Evolutionary conservation across 2,329 filamentous ascomycete genomes (phyloP).

Genomic region (Elsinoe necatrix): DNA sequence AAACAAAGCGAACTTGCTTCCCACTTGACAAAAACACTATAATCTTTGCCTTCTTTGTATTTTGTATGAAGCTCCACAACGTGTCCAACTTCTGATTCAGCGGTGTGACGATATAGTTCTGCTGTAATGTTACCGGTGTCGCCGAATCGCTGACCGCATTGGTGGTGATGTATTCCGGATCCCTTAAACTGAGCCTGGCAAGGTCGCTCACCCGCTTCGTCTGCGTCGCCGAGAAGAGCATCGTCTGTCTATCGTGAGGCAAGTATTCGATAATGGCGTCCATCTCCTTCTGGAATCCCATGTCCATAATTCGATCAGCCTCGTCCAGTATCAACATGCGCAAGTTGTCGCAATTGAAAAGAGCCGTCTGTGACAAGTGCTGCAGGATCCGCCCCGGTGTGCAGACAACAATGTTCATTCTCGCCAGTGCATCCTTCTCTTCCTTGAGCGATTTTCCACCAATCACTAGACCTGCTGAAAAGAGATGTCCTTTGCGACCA

Average conservation of each 20-base stretch:
- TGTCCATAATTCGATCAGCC: constrained; percentile 92
- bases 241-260: constrained; percentile 74
- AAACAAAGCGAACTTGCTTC: constrained; percentile 94
- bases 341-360: constrained; percentile 80
- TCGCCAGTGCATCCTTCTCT: constrained; percentile 70
- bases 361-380: constrained; percentile 87
- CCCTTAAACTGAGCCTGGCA: constrained; percentile 74
- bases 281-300: constrained; percentile 86
- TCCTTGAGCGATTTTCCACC: constrained; percentile 86
- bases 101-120: constrained; percentile 83
- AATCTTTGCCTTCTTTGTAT: constrained; percentile 87
- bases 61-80: constrained; percentile 83
- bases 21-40: constrained; percentile 91
- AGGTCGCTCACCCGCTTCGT: constrained; percentile 90
- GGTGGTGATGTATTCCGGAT: constrained; percentile 91
- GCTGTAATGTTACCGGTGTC: constrained; percentile 75
- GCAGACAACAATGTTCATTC: constrained; percentile 96
- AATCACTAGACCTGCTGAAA: constrained; percentile 88
- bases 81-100: constrained; percentile 85
- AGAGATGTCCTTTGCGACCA: constrained; percentile 71
- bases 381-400: constrained; percentile 93
- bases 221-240: constrained; percentile 94
- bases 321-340: constrained; percentile 93
- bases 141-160: constrained; percentile 73
- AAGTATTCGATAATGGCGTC: constrained; percentile 91